Evolutionary conservation across 805 yeast species (phyloP), one percentile per base, ranked within the genome.

Genomic region (Candida suzukii): DNA sequence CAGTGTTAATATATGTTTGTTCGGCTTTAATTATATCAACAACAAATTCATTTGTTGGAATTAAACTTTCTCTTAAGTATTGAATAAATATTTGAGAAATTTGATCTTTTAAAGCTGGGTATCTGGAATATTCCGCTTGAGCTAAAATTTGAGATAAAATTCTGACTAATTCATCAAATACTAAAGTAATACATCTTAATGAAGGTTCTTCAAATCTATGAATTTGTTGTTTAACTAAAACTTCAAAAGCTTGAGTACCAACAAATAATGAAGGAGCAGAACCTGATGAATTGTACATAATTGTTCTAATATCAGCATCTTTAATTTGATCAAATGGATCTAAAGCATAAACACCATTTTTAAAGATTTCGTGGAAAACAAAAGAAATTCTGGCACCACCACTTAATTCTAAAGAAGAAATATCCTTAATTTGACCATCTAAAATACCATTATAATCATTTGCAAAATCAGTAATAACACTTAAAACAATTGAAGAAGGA

Each of bases 371-470:
- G 62, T 91, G 98, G 71, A 91, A 93, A 17, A 91, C 98, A 70
- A 88, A 93, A 25, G 95, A 82, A 47, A 91, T 85, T 73, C 99
- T 84, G 0, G 99, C 99, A 65, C 96, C 99, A 60, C 99, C 99
- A 50, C 95, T 84, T 51, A 93, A 75, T 67, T 93, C 99, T 55
- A 82, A 77, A 10, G 90, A 79, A 9, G 95, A 79, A 49, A 93
- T 71, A 56, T 93, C 99, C 61, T 78, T 85, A 21, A 93, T 83
- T 61, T 87, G 91, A 66, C 99, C 99, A 55, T 86, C 93, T 52
- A 93, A 70, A 33, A 91, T 86, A 14, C 93, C 91, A 46, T 79
- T 82, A 66, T 88, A 93, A 60, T 90, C 98, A 59, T 85, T 88
- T 49, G 91, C 74, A 57, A 93, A 88, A 61, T 85, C 95, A 16